Conservation (phyloP, 331 rosid species). For the Pyracantha coccinea region DNA sequence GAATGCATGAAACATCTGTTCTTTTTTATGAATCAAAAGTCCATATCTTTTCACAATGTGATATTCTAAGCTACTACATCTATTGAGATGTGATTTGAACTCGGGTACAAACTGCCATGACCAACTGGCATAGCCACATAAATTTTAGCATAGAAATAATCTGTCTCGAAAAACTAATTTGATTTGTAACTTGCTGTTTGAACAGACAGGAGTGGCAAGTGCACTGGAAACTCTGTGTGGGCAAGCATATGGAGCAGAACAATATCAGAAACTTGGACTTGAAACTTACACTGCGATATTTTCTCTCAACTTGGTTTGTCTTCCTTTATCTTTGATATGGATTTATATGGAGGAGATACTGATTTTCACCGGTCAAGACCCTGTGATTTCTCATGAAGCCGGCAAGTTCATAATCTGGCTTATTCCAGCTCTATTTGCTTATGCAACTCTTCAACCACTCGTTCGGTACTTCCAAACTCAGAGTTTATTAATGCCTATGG, state of each 20-base stretch:
- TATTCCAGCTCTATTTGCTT: slow-evolving; percentile 67
- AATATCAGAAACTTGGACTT: slow-evolving; percentile 48
- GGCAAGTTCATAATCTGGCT: slow-evolving; percentile 46
- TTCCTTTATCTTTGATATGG: slow-evolving; percentile 57
- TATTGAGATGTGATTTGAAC: too few species aligned
- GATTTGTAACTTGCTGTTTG: background rate
- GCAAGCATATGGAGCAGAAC: slow-evolving; percentile 75
- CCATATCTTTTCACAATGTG: too few species aligned
- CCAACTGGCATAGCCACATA: too few species aligned
- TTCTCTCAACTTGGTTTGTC: slow-evolving; percentile 35
- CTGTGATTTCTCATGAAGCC: slow-evolving; percentile 62
- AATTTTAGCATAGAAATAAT: too few species aligned
- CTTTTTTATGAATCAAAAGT: too few species aligned
- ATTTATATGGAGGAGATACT: slow-evolving; percentile 41
- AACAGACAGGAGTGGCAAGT: slow-evolving; percentile 62
- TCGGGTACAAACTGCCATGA: too few species aligned
- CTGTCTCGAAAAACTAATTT: background rate
- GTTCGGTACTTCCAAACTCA: slow-evolving; percentile 53
- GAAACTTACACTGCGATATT: slow-evolving; percentile 54
- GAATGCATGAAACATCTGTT: too few species aligned
- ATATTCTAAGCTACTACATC: too few species aligned
- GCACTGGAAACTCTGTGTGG: slow-evolving; percentile 71
- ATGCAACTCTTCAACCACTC: slow-evolving; percentile 44
- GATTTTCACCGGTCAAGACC: slow-evolving; percentile 59
- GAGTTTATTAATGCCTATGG: slow-evolving; percentile 51